Base-by-base conservation (phyloP, 2,329 filamentous ascomycete genomes). In the Aotearoamyces nothofagi region DNA sequence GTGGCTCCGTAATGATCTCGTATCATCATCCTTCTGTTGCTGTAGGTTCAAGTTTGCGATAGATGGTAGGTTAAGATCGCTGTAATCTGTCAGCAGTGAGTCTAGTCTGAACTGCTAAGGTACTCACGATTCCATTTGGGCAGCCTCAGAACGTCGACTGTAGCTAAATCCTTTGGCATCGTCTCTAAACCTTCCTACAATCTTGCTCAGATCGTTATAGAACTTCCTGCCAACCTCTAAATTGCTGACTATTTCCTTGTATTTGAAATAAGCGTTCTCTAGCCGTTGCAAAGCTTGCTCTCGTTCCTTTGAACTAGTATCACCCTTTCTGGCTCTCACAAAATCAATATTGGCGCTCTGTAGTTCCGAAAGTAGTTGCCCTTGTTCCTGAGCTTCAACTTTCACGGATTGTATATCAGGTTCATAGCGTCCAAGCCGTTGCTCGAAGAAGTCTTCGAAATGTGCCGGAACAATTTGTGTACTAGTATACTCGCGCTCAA, bases 211-310 rank as follows among this genome's bases (percentile, higher is more conserved):
- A 46, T 96, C 86, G 42, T 98, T 98, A 58, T 96, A 98, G 50
- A 98, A 98, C 50, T 90, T 94, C 30, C 87, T 66, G 1, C 83
- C 90, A 0, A 79, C 81, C 39, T 96, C 87, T 3, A 94, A 64
- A 47, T 96, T 93, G 39, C 71, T 81, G 33, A 93, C 73, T 32
- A 96, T 82, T 51, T 98, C 87, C 55, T 93, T 93, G 60, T 96
- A 96, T 55, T 87, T 92, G 53, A 84, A 74, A 50, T 92, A 96
- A 1, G 83, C 87, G 38, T 80, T 84, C 51, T 96, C 87, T 7
- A 98, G 61, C 36, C 69, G 73, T 53, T 98, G 90, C 27, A 98
- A 56, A 0, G 83, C 84, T 40, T 78, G 69, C 50, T 96, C 87
- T 9, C 90, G 72, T 46, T 92, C 84, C 35, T 64, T 67, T 2